phyloP scores from a whole-genome alignment of 73 alveolate species.

The Paramecium sexaurelia region DNA sequence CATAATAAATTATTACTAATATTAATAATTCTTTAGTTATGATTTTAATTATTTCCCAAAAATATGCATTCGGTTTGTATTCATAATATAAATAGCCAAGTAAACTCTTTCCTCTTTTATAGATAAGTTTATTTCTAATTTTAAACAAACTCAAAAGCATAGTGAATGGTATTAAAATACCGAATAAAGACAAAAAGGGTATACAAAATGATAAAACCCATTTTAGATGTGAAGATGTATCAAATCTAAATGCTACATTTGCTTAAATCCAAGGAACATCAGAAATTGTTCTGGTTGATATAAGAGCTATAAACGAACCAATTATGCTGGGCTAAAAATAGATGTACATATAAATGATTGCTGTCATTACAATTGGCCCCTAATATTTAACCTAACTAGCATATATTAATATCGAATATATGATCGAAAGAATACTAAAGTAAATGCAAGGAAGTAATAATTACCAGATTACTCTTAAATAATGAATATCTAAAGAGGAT shows the following conservation, averaged over 20 bases:
- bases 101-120: not conserved
- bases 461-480: conserved; percentile 23
- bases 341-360: conserved; percentile 5
- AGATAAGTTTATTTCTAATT: not conserved
- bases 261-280: not conserved
- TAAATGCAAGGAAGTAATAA: not conserved
- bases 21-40: not conserved
- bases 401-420: not conserved
- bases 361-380: not conserved
- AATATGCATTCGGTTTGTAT: not conserved
- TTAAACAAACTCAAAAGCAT: not conserved
- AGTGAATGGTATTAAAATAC: not conserved
- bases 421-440: not conserved
- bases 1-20: not conserved
- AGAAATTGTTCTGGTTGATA: not conserved
- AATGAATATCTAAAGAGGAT: not conserved
- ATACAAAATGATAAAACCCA: not conserved
- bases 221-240: not conserved
- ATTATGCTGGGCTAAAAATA: not conserved
- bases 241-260: conserved; percentile 19
- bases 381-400: not conserved
- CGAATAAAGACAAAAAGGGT: not conserved
- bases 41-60: conserved; percentile 31
- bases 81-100: conserved; percentile 30
- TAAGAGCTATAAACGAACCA: not conserved